Evolutionary conservation across 2,329 filamentous ascomycete genomes (phyloP), one percentile per base, ranked within the genome.

Genomic region (Talaromyces sp.): DNA sequence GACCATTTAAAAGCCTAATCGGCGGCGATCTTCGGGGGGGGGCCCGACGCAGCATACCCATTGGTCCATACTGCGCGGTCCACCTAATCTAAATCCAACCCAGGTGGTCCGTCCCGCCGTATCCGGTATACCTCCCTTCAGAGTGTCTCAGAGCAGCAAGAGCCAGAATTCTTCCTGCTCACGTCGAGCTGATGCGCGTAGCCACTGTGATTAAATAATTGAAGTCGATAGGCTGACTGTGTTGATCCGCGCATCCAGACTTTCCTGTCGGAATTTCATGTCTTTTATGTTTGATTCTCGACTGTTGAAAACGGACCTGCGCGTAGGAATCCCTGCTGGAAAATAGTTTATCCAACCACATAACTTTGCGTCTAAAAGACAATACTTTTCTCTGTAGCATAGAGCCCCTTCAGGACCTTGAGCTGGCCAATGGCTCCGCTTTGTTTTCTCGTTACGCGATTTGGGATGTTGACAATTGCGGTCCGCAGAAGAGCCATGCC

Each of bases 381-480:
- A n/a, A 78, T 72, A 28, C 72, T 69, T 54, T 72, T 72, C 52
- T 78, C 75, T 9, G 70, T 66, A 30, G 68, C 64, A 59, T 76
- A 77, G 1, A 76, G 64, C 44, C 76, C 75, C 55, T 68, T 70
- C 5, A 78, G 65, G 2, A 77, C 69, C 61, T 73, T 74, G 58
- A 79, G 66, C 55, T 75, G 72, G 22, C 73, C 73, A 22, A 75
- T 70, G 19, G 73, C 69, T 65, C 77, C 77, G 10, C 66, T 74
- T 51, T 73, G 71, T 44, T 66, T 67, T 22, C 57, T 49, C n/a
- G 69, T 65, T 32, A 78, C 62, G 4, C 61, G 63, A 28, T 64
- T 73, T 2, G 91, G 92, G 55, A 95, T 88, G 13, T 91, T 88
- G n/a, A 95, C 75, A 28, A 93, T 78, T 0, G 90, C 90, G 57